phyloP scores from a whole-genome alignment of 768 basidiomycete species.

The Exidia glandulosa region DNA sequence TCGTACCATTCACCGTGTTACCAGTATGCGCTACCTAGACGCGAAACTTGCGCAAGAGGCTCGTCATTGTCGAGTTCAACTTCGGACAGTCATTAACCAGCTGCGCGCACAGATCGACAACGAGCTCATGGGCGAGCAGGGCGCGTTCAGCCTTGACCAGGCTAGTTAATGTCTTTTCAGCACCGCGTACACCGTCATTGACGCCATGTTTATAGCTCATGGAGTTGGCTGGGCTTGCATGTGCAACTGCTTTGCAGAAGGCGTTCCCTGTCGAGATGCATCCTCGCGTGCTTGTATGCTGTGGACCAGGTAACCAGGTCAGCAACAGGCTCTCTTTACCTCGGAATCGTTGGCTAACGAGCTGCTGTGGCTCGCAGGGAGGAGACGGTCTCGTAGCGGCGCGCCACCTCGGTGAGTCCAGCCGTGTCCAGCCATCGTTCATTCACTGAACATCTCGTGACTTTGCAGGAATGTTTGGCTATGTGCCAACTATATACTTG shows the following conservation, averaged over 20 bases:
- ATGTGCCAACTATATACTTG: conserved; percentile 80
- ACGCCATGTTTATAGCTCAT: conserved; percentile 48
- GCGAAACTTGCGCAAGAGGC: conserved; percentile 72
- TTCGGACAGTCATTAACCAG: neutral
- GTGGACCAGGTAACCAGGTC: conserved; percentile 93
- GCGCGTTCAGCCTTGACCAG: conserved; percentile 93
- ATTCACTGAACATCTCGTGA: neutral
- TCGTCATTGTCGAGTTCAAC: conserved; percentile 4
- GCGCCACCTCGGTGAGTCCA: conserved; percentile 66
- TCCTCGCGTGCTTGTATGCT: conserved; percentile 80
- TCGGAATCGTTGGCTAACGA: neutral
- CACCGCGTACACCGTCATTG: neutral
- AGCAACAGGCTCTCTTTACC: neutral
- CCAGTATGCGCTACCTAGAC: conserved; percentile 55
- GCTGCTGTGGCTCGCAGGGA: conserved; percentile 25
- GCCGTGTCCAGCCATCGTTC: neutral
- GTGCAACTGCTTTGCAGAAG: conserved; percentile 78
- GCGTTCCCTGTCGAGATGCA: conserved; percentile 60
- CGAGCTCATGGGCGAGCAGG: conserved; percentile 79
- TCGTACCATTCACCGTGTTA: conserved; percentile 11
- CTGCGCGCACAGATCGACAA: conserved; percentile 66
- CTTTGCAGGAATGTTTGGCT: conserved; percentile 76
- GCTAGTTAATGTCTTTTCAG: conserved; percentile 25
- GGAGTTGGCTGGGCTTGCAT: conserved; percentile 92
- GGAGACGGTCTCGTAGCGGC: conserved; percentile 97